phyloP scores from a whole-genome alignment of 1,139 yeast species.

The Suhomyces bokatorum region DNA sequence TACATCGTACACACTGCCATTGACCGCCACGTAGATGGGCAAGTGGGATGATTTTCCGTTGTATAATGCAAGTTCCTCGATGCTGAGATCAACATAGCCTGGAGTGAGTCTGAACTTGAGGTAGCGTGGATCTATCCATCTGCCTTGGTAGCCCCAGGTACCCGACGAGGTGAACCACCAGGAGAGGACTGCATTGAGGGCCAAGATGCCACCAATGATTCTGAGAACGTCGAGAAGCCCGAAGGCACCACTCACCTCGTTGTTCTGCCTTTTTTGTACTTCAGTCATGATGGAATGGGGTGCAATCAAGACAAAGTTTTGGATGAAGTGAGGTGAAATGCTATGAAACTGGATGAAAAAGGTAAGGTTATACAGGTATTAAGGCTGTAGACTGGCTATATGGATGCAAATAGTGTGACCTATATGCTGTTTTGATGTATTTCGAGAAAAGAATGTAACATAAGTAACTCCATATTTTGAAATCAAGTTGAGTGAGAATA shows the following conservation, averaged over 20 bases:
- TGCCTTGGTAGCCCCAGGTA: conserved; percentile 58
- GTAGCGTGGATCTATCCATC: conserved; percentile 49
- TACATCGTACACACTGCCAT: conserved; percentile 75
- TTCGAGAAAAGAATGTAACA: too few species aligned
- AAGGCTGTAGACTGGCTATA: too few species aligned
- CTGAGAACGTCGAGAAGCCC: conserved; percentile 44
- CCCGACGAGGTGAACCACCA: conserved; percentile 50
- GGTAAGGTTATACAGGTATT: too few species aligned
- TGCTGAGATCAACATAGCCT: conserved; percentile 36
- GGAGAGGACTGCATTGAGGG: conserved; percentile 50
- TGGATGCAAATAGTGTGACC: too few species aligned
- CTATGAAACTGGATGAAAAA: too few species aligned
- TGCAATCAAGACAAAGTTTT: too few species aligned
- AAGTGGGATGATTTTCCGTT: conserved; percentile 50
- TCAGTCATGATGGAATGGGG: too few species aligned
- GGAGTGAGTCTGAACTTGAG: conserved; percentile 27
- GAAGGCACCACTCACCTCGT: conserved; percentile 13
- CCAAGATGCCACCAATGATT: conserved; percentile 47
- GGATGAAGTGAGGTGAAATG: too few species aligned
- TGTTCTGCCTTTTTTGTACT: background rate
- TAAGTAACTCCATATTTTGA: too few species aligned
- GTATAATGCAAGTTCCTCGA: conserved; percentile 49
- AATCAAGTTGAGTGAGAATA: too few species aligned
- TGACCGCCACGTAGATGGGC: conserved; percentile 67
- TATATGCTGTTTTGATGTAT: too few species aligned